These are phyloP conservation scores for Aspergillus sp. DNA, from an alignment of 2,329 filamentous ascomycete genomes.

Conservation along the genomic window DNA sequence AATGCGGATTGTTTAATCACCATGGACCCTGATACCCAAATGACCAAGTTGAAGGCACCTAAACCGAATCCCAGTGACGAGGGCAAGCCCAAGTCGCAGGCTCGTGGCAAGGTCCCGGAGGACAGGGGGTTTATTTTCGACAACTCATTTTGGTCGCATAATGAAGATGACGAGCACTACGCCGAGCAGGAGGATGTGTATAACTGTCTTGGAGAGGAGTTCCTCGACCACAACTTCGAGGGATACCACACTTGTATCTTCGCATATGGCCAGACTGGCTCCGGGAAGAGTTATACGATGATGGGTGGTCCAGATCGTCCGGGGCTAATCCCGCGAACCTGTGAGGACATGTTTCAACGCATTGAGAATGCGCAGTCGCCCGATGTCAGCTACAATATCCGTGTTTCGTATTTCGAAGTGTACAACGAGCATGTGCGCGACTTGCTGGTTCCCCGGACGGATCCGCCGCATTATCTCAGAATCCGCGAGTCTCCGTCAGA, in stretches of 20 bases:
- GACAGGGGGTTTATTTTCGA: constrained; percentile 94
- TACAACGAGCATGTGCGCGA: constrained; percentile 99
- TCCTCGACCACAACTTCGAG: constrained; percentile 97
- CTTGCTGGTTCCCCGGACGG: constrained; percentile 69
- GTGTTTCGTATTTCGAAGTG: constrained; percentile 97
- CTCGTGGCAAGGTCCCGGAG: constrained; percentile 62
- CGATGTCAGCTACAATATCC: constrained; percentile 92
- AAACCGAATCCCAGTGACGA: constrained; percentile 41
- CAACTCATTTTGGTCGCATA: constrained; percentile 96
- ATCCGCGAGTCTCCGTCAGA: constrained; percentile 92
- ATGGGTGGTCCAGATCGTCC: constrained; percentile 83
- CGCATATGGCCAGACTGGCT: constrained; percentile 94
- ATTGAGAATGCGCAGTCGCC: constrained; percentile 78
- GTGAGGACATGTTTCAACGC: constrained; percentile 88
- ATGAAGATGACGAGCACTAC: constrained; percentile 70
- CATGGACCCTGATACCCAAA: constrained; percentile 83
- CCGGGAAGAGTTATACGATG: constrained; percentile 96
- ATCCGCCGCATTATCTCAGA: constrained; percentile 84
- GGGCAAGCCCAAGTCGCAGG: constrained; percentile 51
- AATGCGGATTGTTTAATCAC: constrained; percentile 75
- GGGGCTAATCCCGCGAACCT: constrained; percentile 88
- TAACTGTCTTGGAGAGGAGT: constrained; percentile 87
- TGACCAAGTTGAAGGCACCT: constrained; percentile 70
- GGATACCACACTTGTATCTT: constrained; percentile 99
- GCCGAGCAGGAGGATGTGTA: constrained; percentile 90